Conservation (phyloP, 768 basidiomycete genomes). For the Russula emetica region DNA sequence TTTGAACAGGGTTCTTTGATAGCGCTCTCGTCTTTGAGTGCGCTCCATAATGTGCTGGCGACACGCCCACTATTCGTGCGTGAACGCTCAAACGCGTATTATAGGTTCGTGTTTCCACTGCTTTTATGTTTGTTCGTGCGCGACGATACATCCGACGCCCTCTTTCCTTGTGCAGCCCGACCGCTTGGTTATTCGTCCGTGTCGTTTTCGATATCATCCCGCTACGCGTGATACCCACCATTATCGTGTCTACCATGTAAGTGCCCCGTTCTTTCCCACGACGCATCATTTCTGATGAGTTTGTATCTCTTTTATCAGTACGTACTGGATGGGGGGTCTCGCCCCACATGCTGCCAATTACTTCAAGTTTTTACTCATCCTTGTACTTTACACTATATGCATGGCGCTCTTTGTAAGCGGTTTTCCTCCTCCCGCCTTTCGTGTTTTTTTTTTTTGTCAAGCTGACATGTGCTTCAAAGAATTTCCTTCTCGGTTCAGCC, state of each 20-base stretch:
- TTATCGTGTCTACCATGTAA: slow-evolving; percentile 80
- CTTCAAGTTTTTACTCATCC: slow-evolving; percentile 93
- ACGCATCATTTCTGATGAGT: neutral
- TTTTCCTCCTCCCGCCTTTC: neutral
- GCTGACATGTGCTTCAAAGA: slow-evolving; percentile 43
- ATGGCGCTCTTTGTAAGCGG: slow-evolving; percentile 76
- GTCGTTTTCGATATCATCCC: slow-evolving; percentile 88
- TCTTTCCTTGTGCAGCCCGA: slow-evolving; percentile 48
- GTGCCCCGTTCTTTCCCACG: slow-evolving; percentile 31
- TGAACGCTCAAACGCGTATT: slow-evolving; percentile 81
- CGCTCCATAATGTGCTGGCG: slow-evolving; percentile 83
- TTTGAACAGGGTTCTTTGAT: slow-evolving; percentile 73
- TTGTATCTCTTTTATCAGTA: slow-evolving; percentile 39
- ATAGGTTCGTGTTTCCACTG: slow-evolving; percentile 50
- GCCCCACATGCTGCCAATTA: slow-evolving; percentile 71
- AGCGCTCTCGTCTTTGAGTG: slow-evolving; percentile 87
- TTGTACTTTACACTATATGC: slow-evolving; percentile 77
- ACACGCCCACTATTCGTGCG: slow-evolving; percentile 83
- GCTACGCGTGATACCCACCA: slow-evolving; percentile 81
- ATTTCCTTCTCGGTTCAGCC: slow-evolving; percentile 82
- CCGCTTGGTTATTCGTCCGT: slow-evolving; percentile 86
- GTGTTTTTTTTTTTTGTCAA: neutral
- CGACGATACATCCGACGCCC: slow-evolving; percentile 8
- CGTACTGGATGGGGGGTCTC: slow-evolving; percentile 96
- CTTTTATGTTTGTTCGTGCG: neutral